Evolutionary conservation across 352 stramenopile genomes (phyloP), one percentile per base, ranked within the genome.

Genomic region (Phytophthora tentaculata): DNA sequence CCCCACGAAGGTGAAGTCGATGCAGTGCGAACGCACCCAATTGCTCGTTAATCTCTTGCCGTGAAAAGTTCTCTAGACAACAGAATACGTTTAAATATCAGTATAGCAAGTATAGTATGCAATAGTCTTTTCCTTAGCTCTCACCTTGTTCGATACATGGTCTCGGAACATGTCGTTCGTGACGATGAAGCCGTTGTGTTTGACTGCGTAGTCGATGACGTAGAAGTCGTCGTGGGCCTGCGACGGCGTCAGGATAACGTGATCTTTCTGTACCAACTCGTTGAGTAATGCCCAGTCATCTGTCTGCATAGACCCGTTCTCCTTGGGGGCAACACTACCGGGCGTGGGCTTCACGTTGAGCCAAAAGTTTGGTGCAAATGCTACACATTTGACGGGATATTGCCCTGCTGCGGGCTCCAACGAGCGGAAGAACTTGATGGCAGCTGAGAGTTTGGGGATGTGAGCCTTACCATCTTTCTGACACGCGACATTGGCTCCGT

Each of bases 91-190:
- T n/a, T 5, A 22, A 39, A 28, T 23, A 55, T 61, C 17, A 71
- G 50, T 14, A 45, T 2, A 10, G n/a, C 28, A 20, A 41, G 5
- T 20, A 8, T n/a, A 60, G 17, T 17, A 26, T 7, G 7, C 20
- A 3, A 45, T 19, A 23, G 41, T 0, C 24, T 45, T 13, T 13
- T 5, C 7, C 13, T n/a, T 26, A n/a, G 2, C 14, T 13, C n/a
- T 39, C 63, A 84, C 84, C 71, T 89, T 89, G 52, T 94, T 82
- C 28, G 83, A 65, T 7, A 97, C 74, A 47, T 96, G 88, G 67
- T 97, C 90, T n/a, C 91, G 85, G 61, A 96, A 97, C 83, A 97
- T 93, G 72, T 97, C 91, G 75, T 97, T 97, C 3, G 86, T 97
- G 51, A 97, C 89, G 51, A 97, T 88, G 58, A 95, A 94, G 19